Evolutionary conservation across 2,329 filamentous ascomycete genomes (phyloP).

Genomic region (Rosellinia necatrix): DNA sequence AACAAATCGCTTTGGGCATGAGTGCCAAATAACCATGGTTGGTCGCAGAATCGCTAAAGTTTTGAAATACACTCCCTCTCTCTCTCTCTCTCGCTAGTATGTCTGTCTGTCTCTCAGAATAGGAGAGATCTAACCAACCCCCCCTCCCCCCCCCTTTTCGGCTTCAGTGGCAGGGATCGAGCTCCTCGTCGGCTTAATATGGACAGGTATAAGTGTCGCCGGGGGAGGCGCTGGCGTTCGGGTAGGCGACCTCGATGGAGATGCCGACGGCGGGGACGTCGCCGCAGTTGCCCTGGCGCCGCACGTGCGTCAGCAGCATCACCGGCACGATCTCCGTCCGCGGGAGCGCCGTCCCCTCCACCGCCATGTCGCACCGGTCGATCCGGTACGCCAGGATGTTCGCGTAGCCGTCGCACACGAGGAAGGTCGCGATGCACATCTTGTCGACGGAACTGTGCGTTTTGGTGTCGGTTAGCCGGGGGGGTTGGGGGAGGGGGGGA

Average conservation of each 20-base stretch:
- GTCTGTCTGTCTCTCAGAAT: too few species aligned
- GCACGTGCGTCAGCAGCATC: too few species aligned
- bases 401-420: not conserved
- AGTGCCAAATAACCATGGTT: too few species aligned
- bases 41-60: too few species aligned
- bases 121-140: too few species aligned
- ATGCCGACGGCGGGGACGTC: not conserved
- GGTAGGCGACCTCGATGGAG: not conserved
- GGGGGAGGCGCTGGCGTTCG: not conserved
- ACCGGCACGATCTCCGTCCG: too few species aligned
- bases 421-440: not conserved
- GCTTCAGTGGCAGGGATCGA: not conserved
- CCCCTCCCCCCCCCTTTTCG: too few species aligned
- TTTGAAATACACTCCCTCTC: too few species aligned
- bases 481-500: too few species aligned
- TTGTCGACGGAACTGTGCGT: not conserved
- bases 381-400: not conserved
- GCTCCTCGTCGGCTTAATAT: not conserved
- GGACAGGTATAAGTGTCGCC: not conserved
- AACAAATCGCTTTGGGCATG: too few species aligned
- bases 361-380: not conserved
- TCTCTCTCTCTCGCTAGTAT: too few species aligned
- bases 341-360: not conserved
- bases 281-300: not conserved
- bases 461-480: too few species aligned